Evolutionary conservation across 495 filamentous ascomycete species (phyloP).

Genomic region (Aspergillus haitiensis): DNA sequence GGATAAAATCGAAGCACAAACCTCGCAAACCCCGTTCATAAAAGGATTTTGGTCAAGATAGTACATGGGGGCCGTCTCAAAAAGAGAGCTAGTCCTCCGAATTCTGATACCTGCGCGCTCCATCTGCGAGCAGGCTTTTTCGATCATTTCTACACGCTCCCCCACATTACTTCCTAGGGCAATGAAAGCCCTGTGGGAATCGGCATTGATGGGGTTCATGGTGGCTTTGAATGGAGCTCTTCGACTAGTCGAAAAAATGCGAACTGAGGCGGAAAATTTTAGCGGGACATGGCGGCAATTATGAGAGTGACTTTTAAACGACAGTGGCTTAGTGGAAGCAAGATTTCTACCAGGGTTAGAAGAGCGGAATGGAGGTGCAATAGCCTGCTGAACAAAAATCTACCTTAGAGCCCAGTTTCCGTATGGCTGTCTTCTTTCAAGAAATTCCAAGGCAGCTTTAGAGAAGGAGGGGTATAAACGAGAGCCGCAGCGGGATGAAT

Average conservation of each 20-base stretch:
- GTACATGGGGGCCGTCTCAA: constrained; percentile 97
- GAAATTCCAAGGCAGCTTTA: not conserved
- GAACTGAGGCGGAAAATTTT: not conserved
- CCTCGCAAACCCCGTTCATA: constrained; percentile 92
- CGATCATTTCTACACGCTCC: constrained; percentile 79
- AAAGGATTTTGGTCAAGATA: constrained; percentile 84
- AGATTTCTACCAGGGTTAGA: constrained; percentile 15
- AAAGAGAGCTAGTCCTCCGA: constrained; percentile 79
- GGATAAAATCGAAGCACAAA: constrained; percentile 32
- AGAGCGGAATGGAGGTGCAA: constrained; percentile 1
- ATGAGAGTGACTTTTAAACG: not conserved
- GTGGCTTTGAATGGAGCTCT: constrained; percentile 22
- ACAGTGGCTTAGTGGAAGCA: not conserved
- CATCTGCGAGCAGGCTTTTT: constrained; percentile 77
- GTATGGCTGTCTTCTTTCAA: constrained; percentile 3
- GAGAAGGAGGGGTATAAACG: constrained; percentile 2
- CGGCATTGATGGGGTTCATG: constrained; percentile 28
- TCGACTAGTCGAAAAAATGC: constrained; percentile 31
- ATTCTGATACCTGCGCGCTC: constrained; percentile 68
- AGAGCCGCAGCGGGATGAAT: constrained; percentile 4
- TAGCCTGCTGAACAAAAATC: constrained; percentile 10
- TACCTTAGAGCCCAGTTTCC: constrained; percentile 18
- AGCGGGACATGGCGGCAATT: constrained; percentile 12
- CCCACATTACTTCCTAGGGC: constrained; percentile 94
- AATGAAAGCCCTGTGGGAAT: constrained; percentile 65